These are phyloP conservation scores for Eurotiales sp. DNA, from an alignment of 2,329 filamentous ascomycete genomes.

Conservation along the genomic window DNA sequence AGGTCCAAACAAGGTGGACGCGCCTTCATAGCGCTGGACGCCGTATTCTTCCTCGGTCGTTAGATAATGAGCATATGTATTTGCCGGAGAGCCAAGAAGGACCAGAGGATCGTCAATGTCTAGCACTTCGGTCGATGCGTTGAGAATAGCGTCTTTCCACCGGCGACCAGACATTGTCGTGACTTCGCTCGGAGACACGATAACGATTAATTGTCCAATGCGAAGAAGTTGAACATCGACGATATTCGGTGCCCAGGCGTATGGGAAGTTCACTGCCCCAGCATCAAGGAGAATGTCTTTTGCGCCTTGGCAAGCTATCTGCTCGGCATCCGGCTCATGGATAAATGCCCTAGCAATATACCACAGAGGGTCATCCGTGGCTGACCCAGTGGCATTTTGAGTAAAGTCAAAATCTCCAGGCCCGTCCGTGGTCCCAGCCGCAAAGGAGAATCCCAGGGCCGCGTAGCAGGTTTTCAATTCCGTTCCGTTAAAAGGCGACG, in stretches of 20 bases:
- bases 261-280: slow-evolving; percentile 72
- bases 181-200: slow-evolving; percentile 81
- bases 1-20: slow-evolving; percentile 80
- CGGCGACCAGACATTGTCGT: slow-evolving; percentile 89
- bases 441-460: slow-evolving; percentile 86
- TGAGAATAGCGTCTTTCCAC: slow-evolving; percentile 69
- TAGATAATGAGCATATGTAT: slow-evolving; percentile 84
- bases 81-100: slow-evolving; percentile 82
- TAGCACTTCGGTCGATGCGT: slow-evolving; percentile 50
- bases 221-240: slow-evolving; percentile 84
- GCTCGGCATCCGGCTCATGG: slow-evolving; percentile 65
- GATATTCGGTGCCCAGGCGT: slow-evolving; percentile 86
- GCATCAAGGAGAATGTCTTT: slow-evolving; percentile 89
- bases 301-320: slow-evolving; percentile 70
- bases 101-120: slow-evolving; percentile 61
- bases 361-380: slow-evolving; percentile 74
- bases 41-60: slow-evolving; percentile 75
- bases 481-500: slow-evolving; percentile 62
- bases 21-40: slow-evolving; percentile 91
- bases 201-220: slow-evolving; percentile 77
- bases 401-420: slow-evolving; percentile 92
- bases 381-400: slow-evolving; percentile 74
- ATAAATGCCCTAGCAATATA: slow-evolving; percentile 67
- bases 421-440: slow-evolving; percentile 86
- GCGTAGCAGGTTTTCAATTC: slow-evolving; percentile 73